phyloP scores from a whole-genome alignment of 768 basidiomycete genomes.

The Hericium erinaceus region DNA sequence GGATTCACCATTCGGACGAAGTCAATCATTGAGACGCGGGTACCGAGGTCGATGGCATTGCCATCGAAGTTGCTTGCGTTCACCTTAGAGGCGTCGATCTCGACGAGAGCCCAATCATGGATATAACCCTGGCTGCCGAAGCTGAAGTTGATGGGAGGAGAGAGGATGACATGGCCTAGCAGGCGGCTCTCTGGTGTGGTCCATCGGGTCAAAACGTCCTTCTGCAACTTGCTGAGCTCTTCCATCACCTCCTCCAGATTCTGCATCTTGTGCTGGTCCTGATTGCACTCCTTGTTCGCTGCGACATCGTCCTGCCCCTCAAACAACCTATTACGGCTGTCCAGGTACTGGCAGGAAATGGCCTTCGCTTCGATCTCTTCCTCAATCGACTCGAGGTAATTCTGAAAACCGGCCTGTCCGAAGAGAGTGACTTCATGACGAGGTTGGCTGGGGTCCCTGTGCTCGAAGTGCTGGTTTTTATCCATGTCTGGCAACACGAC shows the following conservation, averaged over 20 bases:
- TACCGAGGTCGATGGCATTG: conserved; percentile 11
- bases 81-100: conserved; percentile 10
- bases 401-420: conserved; percentile 13
- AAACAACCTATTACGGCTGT: neutral
- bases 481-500: neutral
- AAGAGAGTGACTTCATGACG: neutral
- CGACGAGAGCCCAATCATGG: conserved; percentile 20
- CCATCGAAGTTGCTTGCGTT: conserved; percentile 15
- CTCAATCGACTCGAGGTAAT: conserved; percentile 18
- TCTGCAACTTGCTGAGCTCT: neutral
- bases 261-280: neutral
- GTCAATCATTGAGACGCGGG: neutral
- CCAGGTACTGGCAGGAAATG: neutral
- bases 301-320: neutral
- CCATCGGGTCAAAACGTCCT: neutral
- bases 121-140: conserved; percentile 10
- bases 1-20: neutral
- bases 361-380: neutral
- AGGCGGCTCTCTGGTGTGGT: neutral
- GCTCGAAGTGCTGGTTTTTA: conserved; percentile 1
- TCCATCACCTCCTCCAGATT: neutral
- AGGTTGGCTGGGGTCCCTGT: neutral
- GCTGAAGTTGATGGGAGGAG: conserved; percentile 7
- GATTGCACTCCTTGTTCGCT: neutral
- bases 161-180: neutral